A percentile compares a stretch with the other conserved stretches of the same genome.
phyloP scores from a whole-genome alignment of 345 rosid species.

The Alliaria petiolata region DNA sequence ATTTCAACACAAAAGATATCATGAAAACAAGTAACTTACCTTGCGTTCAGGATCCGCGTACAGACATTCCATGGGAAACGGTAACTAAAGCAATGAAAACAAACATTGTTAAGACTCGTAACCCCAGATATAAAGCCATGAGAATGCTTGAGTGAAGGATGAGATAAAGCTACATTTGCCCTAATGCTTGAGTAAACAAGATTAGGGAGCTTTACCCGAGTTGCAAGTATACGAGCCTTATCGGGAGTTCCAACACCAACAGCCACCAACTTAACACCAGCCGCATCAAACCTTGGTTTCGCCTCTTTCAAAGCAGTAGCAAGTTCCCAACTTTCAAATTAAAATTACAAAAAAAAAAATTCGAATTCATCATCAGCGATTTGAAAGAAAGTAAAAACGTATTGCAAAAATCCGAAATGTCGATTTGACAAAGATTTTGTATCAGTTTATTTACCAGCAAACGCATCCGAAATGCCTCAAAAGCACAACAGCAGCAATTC shows the following conservation, averaged over 20 bases:
- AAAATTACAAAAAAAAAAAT: too few relatives aligned
- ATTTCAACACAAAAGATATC: not conserved
- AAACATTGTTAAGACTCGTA: not conserved
- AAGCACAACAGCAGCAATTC: slow-evolving; percentile 78
- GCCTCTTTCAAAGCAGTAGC: slow-evolving; percentile 65
- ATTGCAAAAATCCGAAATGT: not conserved
- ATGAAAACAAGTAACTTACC: slow-evolving; percentile 46
- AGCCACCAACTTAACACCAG: slow-evolving; percentile 80
- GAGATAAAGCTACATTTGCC: too few relatives aligned
- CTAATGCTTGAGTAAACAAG: too few relatives aligned
- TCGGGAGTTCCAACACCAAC: slow-evolving; percentile 83
- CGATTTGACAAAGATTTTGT: not conserved
- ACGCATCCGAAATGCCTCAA: slow-evolving; percentile 86
- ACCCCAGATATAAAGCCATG: too few relatives aligned
- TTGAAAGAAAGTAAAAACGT: not conserved
- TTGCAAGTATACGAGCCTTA: slow-evolving; percentile 66
- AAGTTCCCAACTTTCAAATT: slow-evolving; percentile 69
- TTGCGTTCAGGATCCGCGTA: slow-evolving; percentile 88
- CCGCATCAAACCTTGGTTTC: slow-evolving; percentile 61
- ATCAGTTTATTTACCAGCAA: slow-evolving; percentile 57
- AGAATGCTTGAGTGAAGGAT: too few relatives aligned
- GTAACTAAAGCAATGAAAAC: slow-evolving; percentile 46
- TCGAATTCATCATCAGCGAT: not conserved
- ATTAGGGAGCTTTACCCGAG: slow-evolving; percentile 40
- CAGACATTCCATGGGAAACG: slow-evolving; percentile 81